These are phyloP conservation scores for Sporothrix sp. DNA, from an alignment of 2,329 filamentous ascomycete species.

Conservation along the genomic window DNA sequence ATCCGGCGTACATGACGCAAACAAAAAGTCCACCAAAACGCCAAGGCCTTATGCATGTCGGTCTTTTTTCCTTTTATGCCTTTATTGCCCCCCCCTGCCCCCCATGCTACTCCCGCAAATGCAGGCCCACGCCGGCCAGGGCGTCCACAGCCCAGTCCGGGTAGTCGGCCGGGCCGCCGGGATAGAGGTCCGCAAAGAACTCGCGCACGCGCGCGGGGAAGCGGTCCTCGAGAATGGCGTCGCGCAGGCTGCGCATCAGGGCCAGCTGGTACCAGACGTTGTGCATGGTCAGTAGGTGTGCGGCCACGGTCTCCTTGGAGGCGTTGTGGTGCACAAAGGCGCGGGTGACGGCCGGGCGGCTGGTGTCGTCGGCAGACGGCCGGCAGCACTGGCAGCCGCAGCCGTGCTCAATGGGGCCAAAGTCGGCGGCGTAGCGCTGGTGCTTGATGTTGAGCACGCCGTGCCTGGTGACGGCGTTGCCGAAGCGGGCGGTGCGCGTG, in stretches of 20 bases:
- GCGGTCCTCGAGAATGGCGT: constrained; percentile 69
- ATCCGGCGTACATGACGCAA: no score
- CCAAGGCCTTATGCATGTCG: no score
- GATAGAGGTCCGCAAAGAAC: constrained; percentile 71
- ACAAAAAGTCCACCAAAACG: no score
- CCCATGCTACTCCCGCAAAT: constrained; percentile 35
- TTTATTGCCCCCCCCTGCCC: background rate
- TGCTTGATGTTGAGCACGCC: constrained; percentile 83
- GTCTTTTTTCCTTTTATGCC: background rate
- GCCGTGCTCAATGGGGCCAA: constrained; percentile 69
- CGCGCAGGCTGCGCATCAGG: constrained; percentile 65
- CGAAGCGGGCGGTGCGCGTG: constrained; percentile 88
- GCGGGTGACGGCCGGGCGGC: constrained; percentile 61
- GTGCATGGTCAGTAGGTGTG: constrained; percentile 77
- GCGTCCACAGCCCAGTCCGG: constrained; percentile 80
- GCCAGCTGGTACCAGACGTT: constrained; percentile 89
- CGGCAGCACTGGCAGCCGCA: constrained; percentile 76
- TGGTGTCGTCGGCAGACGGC: constrained; percentile 25
- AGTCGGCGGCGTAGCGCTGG: constrained; percentile 66
- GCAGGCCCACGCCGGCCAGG: constrained; percentile 67
- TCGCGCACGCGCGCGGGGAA: constrained; percentile 68
- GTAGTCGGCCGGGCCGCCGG: constrained; percentile 50
- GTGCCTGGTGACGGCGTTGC: constrained; percentile 75
- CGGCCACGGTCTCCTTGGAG: constrained; percentile 89
- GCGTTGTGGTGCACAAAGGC: constrained; percentile 88